These are phyloP conservation scores for Lupinus albus DNA, from an alignment of 306 rosid genomes.

Conservation along the genomic window DNA sequence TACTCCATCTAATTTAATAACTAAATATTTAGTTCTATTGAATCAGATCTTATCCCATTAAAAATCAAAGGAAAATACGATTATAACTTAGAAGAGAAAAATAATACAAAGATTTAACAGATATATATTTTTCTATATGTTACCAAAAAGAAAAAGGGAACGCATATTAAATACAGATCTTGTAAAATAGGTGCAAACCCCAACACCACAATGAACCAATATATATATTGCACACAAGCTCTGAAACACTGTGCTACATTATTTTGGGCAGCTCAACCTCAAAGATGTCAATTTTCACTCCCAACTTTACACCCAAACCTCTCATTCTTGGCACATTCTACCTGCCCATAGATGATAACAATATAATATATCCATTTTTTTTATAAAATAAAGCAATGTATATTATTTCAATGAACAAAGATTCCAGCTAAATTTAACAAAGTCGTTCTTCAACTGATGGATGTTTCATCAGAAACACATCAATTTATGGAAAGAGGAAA, in stretches of 20 bases:
- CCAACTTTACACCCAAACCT: constrained; percentile 45
- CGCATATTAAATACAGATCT: too few species aligned
- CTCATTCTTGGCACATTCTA: constrained; percentile 63
- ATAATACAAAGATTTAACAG: too few species aligned
- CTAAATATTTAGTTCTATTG: too few species aligned
- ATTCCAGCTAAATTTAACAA: constrained; percentile 6
- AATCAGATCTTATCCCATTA: too few species aligned
- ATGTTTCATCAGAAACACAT: background rate
- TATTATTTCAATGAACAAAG: background rate
- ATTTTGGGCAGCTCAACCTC: constrained; percentile 32
- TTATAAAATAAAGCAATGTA: background rate
- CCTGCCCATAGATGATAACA: constrained; percentile 56
- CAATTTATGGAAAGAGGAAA: constrained; percentile 16
- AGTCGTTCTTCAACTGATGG: background rate
- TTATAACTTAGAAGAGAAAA: too few species aligned
- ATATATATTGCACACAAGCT: too few species aligned
- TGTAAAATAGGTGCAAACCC: too few species aligned
- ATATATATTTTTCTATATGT: too few species aligned
- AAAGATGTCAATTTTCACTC: constrained; percentile 32
- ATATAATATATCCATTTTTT: background rate
- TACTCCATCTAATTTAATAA: too few species aligned
- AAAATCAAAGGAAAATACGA: too few species aligned
- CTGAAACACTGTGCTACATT: constrained; percentile 9
- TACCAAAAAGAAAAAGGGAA: too few species aligned
- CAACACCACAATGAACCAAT: too few species aligned